These are phyloP conservation scores for Pseudocercospora vitis DNA, from an alignment of 2,329 filamentous ascomycete species.

Conservation along the genomic window DNA sequence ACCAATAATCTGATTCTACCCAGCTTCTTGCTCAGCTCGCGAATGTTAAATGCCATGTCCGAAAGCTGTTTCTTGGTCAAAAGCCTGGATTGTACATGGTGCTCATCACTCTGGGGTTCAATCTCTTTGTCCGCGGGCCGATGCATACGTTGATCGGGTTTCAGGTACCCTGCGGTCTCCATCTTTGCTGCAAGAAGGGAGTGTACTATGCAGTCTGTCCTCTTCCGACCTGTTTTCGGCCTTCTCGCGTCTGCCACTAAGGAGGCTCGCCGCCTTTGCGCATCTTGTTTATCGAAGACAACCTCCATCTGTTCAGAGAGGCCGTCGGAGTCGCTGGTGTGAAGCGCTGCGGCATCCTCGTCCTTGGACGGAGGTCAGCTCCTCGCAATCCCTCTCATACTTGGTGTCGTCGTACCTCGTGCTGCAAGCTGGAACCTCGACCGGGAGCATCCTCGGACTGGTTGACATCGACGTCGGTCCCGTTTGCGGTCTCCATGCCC, in stretches of 20 bases:
- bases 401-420: conserved; percentile 12
- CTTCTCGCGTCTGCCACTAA: conserved; percentile 41
- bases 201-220: conserved; percentile 63
- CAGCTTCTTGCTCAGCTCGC: conserved; percentile 82
- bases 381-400: conserved; percentile 4
- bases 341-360: conserved; percentile 12
- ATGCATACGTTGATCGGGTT: conserved; percentile 32
- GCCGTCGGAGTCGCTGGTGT: conserved; percentile 34
- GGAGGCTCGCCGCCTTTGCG: conserved; percentile 61
- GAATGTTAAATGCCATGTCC: conserved; percentile 95
- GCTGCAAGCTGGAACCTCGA: conserved; percentile 3
- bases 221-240: conserved; percentile 39
- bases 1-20: conserved; percentile 81
- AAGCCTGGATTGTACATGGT: conserved; percentile 63
- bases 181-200: conserved; percentile 53
- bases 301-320: conserved; percentile 49
- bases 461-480: not conserved
- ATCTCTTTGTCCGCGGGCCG: conserved; percentile 47
- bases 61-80: conserved; percentile 92
- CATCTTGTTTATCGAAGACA: conserved; percentile 54
- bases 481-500: conserved; percentile 10
- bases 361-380: conserved; percentile 17
- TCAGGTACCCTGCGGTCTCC: conserved; percentile 34
- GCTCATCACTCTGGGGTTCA: conserved; percentile 34
- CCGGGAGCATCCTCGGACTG: conserved; percentile 13